These are phyloP conservation scores for Chaetomium olivaceum DNA, from an alignment of 2,329 filamentous ascomycete genomes.

Conservation along the genomic window DNA sequence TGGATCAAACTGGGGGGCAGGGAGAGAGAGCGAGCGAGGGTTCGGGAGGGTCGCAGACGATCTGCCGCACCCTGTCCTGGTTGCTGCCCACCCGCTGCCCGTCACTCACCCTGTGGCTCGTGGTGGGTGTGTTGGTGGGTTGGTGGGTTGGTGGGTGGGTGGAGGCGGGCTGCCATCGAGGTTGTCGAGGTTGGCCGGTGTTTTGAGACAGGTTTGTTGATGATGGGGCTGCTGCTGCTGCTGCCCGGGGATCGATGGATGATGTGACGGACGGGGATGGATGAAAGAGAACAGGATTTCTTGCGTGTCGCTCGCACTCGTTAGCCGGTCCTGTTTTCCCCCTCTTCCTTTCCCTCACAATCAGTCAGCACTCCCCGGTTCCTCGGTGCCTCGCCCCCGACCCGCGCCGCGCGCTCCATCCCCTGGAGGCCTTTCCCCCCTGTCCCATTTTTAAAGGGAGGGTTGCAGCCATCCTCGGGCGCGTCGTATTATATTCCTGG, in stretches of 20 bases:
- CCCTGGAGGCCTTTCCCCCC: conserved; percentile 3
- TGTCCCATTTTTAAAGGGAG: conserved; percentile 1
- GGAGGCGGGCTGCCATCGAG: neutral
- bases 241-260: neutral
- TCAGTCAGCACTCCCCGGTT: conserved; percentile 15
- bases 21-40: neutral
- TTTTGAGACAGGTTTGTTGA: neutral
- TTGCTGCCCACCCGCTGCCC: neutral
- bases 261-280: neutral
- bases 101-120: conserved; percentile 1
- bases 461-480: conserved; percentile 15
- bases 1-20: neutral
- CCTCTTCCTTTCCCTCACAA: neutral
- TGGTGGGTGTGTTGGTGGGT: neutral
- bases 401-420: conserved; percentile 7
- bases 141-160: neutral
- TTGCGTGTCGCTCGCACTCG: conserved; percentile 1
- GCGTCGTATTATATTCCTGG: conserved; percentile 26
- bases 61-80: conserved; percentile 23
- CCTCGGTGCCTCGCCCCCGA: conserved; percentile 16
- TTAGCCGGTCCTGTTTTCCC: neutral
- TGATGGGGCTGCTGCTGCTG: neutral
- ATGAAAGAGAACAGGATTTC: neutral
- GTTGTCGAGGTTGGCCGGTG: neutral
- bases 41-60: conserved; percentile 5